phyloP scores from a whole-genome alignment of 768 basidiomycete genomes.

The Symmetrospora coprosmae region DNA sequence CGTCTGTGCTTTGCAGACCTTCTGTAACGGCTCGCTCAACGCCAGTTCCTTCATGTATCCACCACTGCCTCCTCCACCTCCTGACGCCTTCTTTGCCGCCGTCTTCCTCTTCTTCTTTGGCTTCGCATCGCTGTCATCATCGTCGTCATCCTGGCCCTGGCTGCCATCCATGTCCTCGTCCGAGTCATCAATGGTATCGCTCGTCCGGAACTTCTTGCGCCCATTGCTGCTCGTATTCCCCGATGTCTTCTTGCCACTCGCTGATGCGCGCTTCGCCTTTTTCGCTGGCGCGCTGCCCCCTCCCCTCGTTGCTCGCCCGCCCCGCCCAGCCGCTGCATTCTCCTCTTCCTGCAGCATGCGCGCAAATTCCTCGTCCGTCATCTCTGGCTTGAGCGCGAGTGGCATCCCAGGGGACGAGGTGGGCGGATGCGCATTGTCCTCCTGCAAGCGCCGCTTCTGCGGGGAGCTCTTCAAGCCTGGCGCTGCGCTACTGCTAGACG shows the following conservation, averaged over 20 bases:
- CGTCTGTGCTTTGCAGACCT: conserved; percentile 10
- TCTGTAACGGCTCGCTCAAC: conserved; percentile 4
- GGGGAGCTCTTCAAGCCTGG: conserved; percentile 6
- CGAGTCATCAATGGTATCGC: too few species aligned
- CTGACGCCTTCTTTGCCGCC: conserved; percentile 3
- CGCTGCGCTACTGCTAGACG: neutral
- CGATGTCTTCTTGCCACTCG: neutral
- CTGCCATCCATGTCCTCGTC: conserved; percentile 2
- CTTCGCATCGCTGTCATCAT: conserved; percentile 45
- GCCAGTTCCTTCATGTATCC: conserved; percentile 14
- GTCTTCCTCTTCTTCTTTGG: conserved; percentile 57
- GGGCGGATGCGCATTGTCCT: neutral
- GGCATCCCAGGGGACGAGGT: conserved; percentile 13
- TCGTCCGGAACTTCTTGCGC: neutral
- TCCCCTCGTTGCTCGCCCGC: conserved; percentile 10
- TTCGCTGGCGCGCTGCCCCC: neutral
- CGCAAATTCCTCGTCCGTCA: conserved; percentile 16
- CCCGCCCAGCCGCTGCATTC: neutral
- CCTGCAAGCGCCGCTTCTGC: neutral
- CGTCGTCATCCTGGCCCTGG: conserved; percentile 37
- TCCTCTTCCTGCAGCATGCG: conserved; percentile 5
- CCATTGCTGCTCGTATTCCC: neutral
- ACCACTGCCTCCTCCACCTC: conserved; percentile 7
- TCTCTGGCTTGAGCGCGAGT: neutral
- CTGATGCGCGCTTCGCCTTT: too few species aligned